A percentile compares a stretch with the other conserved stretches of the same genome.
phyloP scores from a whole-genome alignment of 345 rosid species.

The Microcos paniculata region DNA sequence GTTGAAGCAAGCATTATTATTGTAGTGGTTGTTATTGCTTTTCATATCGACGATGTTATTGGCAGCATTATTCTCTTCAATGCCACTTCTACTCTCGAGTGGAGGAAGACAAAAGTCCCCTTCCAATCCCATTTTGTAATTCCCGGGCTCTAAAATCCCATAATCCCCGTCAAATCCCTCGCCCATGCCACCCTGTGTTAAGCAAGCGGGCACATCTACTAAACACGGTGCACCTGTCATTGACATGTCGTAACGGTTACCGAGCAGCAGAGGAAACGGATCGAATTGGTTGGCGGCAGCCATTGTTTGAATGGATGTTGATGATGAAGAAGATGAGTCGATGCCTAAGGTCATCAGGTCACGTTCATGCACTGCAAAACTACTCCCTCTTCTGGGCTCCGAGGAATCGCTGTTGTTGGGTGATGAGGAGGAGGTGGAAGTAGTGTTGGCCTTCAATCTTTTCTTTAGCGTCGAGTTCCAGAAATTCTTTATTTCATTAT shows the following conservation, averaged over 20 bases:
- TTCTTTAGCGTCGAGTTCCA: constrained; percentile 92
- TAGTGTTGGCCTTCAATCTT: constrained; percentile 46
- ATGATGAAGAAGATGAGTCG: constrained; percentile 54
- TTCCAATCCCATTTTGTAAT: constrained; percentile 32
- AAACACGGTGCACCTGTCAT: constrained; percentile 29
- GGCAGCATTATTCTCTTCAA: constrained; percentile 25
- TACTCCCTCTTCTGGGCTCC: constrained; percentile 39
- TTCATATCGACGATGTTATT: constrained; percentile 35
- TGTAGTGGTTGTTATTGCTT: constrained; percentile 41
- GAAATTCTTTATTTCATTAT: constrained; percentile 90
- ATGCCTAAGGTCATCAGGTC: constrained; percentile 44
- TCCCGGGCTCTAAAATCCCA: constrained; percentile 33
- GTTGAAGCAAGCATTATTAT: constrained; percentile 49
- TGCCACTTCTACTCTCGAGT: constrained; percentile 32
- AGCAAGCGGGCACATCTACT: constrained; percentile 38
- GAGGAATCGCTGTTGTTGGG: constrained; percentile 64
- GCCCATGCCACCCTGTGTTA: constrained; percentile 31
- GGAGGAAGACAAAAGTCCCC: constrained; percentile 57
- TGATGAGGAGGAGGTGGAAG: constrained; percentile 41
- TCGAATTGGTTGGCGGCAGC: constrained; percentile 36
- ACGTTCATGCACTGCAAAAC: constrained; percentile 42
- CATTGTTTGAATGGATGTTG: constrained; percentile 42
- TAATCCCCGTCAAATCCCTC: constrained; percentile 39
- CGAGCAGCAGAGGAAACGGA: constrained; percentile 37
- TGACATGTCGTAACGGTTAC: constrained; percentile 35